Evolutionary conservation across 768 basidiomycete genomes (phyloP).

Genomic region (Boletus rex-veris): DNA sequence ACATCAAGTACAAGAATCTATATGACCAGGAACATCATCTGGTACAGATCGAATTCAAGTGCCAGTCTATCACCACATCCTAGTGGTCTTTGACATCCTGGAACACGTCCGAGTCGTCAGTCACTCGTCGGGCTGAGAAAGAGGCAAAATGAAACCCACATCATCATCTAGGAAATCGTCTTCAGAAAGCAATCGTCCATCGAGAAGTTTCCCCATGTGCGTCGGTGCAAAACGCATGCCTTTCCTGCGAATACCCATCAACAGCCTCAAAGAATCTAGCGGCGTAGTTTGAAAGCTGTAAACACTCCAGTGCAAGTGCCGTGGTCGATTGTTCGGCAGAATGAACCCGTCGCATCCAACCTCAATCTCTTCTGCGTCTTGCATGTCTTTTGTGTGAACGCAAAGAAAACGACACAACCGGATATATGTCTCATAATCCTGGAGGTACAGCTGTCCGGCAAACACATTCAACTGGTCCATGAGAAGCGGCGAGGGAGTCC

Average conservation of each 20-base stretch:
- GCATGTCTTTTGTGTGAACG: constrained; percentile 19
- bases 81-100: background rate
- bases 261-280: constrained; percentile 21
- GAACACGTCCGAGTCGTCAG: background rate
- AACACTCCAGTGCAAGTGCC: background rate
- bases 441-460: constrained; percentile 33
- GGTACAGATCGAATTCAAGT: background rate
- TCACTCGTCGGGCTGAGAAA: no score
- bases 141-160: background rate
- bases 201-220: constrained; percentile 41
- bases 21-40: no score
- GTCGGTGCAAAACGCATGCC: constrained; percentile 37
- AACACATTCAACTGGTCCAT: constrained; percentile 30
- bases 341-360: constrained; percentile 23
- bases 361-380: constrained; percentile 1
- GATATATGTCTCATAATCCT: constrained; percentile 26
- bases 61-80: no score
- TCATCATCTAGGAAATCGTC: constrained; percentile 6
- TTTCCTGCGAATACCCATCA: constrained; percentile 36
- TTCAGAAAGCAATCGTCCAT: constrained; percentile 23
- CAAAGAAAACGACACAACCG: constrained; percentile 27
- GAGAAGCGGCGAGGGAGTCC: background rate
- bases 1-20: no score
- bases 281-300: constrained; percentile 37
- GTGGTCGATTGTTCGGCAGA: constrained; percentile 10